Percentiles rank a stretch among this genome's conserved stretches.
phyloP scores from a whole-genome alignment of 2,329 filamentous ascomycete species.

The Verticillium tricorpus region DNA sequence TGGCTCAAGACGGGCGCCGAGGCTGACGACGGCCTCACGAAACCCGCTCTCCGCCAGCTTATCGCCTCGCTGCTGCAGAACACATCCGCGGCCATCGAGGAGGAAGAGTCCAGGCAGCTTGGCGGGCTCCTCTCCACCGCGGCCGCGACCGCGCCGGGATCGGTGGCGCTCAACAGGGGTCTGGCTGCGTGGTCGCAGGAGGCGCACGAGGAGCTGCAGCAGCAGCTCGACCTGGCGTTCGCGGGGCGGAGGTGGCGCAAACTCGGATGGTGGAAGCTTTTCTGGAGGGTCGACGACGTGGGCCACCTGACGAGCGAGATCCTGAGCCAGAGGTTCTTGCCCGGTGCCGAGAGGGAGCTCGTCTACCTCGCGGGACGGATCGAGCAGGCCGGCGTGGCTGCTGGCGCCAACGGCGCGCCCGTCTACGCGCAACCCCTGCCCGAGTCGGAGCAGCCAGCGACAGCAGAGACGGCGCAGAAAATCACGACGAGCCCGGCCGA shows the following conservation, averaged over 20 bases:
- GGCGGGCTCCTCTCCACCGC: slow-evolving; percentile 25
- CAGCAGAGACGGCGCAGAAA: neutral
- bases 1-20: slow-evolving; percentile 57
- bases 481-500: neutral
- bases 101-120: slow-evolving; percentile 38
- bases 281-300: slow-evolving; percentile 92
- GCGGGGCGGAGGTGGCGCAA: slow-evolving; percentile 71
- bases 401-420: slow-evolving; percentile 9
- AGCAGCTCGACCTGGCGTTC: slow-evolving; percentile 75
- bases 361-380: slow-evolving; percentile 79
- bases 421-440: slow-evolving; percentile 31
- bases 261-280: slow-evolving; percentile 89
- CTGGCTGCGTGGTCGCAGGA: slow-evolving; percentile 71
- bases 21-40: slow-evolving; percentile 44
- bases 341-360: slow-evolving; percentile 72
- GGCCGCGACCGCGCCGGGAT: slow-evolving; percentile 25
- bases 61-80: slow-evolving; percentile 62
- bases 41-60: slow-evolving; percentile 61
- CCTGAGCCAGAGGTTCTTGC: slow-evolving; percentile 70
- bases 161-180: slow-evolving; percentile 47
- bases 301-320: slow-evolving; percentile 78
- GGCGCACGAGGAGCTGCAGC: slow-evolving; percentile 78
- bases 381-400: slow-evolving; percentile 37
- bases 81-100: slow-evolving; percentile 44
- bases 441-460: slow-evolving; percentile 1